Percentiles rank a stretch among this genome's conserved stretches.
phyloP scores from a whole-genome alignment of 306 rosid species.

The Notholithocarpus densiflorus region DNA sequence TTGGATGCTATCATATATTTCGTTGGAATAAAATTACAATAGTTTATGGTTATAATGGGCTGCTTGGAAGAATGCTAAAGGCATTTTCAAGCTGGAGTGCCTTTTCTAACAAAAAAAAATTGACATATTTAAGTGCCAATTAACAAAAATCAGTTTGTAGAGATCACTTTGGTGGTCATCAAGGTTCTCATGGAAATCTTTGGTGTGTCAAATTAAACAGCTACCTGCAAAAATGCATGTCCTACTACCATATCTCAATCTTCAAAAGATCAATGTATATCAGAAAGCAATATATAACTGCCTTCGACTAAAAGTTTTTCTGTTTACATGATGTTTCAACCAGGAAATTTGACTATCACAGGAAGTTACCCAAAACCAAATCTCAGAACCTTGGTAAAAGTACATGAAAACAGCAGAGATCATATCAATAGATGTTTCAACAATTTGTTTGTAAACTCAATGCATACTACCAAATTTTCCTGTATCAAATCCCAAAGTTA shows the following conservation, averaged over 20 bases:
- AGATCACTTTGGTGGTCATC: background rate
- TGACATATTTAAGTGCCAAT: background rate
- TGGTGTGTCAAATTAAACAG: background rate
- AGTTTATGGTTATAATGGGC: background rate
- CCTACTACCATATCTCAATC: background rate
- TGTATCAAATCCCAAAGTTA: slow-evolving; percentile 1
- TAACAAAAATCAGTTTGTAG: background rate
- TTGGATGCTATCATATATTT: background rate
- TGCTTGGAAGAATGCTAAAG: background rate
- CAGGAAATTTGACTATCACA: background rate
- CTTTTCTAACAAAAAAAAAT: background rate
- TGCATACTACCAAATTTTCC: background rate
- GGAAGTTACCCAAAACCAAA: background rate
- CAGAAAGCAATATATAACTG: background rate
- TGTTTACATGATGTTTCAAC: background rate
- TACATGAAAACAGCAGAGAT: background rate
- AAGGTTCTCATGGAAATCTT: background rate
- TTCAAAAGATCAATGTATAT: background rate
- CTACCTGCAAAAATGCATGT: background rate
- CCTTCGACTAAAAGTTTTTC: background rate
- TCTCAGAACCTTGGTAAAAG: background rate
- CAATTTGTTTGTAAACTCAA: background rate
- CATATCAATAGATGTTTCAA: background rate
- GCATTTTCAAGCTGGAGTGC: background rate
- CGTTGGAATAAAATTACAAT: background rate